phyloP scores from a whole-genome alignment of 164 flowering plant species.

The Tetracentron sinense region DNA sequence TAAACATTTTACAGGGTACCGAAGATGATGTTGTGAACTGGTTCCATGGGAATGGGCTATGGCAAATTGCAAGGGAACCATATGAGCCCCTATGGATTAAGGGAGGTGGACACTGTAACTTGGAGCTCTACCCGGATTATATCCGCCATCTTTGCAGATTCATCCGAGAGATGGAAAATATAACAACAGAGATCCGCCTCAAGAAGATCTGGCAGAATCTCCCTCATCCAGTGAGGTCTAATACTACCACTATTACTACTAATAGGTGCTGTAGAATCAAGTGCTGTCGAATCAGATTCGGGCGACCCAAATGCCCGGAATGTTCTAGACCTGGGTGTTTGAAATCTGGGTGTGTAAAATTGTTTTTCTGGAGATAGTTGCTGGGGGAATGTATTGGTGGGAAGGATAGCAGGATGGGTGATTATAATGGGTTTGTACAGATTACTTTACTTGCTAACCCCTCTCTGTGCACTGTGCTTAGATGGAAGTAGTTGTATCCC shows the following conservation, averaged over 20 bases:
- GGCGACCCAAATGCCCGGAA: slow-evolving; percentile 35
- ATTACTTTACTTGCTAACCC: slow-evolving; percentile 7
- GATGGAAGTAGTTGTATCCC: background rate
- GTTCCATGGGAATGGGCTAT: slow-evolving; percentile 78
- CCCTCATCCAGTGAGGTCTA: slow-evolving; percentile 18
- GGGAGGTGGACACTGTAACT: slow-evolving; percentile 96
- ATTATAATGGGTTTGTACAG: slow-evolving; percentile 15
- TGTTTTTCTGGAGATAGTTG: slow-evolving; percentile 1
- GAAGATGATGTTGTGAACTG: slow-evolving; percentile 94
- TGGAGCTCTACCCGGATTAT: slow-evolving; percentile 94
- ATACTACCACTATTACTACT: slow-evolving; percentile 6
- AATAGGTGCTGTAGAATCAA: slow-evolving; percentile 31
- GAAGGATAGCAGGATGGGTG: slow-evolving; percentile 7
- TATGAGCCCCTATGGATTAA: slow-evolving; percentile 94
- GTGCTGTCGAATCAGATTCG: slow-evolving; percentile 33
- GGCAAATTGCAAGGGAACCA: slow-evolving; percentile 80
- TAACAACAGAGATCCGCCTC: slow-evolving; percentile 56
- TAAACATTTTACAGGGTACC: slow-evolving; percentile 87
- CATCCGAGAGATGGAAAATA: slow-evolving; percentile 77
- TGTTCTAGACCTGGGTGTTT: slow-evolving; percentile 17
- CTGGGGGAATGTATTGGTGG: background rate
- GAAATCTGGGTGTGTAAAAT: slow-evolving; percentile 7
- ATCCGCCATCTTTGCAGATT: slow-evolving; percentile 74
- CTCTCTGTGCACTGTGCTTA: slow-evolving; percentile 8
- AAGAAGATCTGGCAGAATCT: slow-evolving; percentile 55